Percentiles rank a stretch among this genome's conserved stretches.
phyloP scores from a whole-genome alignment of 805 yeast species.

The Tetrapisispora fleetii region DNA sequence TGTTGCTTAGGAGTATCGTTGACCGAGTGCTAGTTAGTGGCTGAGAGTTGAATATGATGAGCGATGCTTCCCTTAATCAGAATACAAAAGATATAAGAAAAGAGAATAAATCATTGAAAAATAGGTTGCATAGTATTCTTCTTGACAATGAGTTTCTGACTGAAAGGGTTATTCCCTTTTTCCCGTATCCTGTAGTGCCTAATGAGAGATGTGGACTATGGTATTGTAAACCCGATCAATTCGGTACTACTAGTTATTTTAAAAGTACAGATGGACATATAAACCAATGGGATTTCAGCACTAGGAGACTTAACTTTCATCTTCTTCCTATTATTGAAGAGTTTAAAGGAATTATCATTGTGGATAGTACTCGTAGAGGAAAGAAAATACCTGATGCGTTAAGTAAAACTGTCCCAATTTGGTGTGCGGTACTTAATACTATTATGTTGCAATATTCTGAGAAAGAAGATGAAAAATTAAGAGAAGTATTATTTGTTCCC shows the following conservation, averaged over 20 bases:
- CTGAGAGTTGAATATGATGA: too few relatives aligned
- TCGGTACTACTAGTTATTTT: conserved; percentile 52
- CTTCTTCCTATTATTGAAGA: conserved; percentile 40
- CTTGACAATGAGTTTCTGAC: conserved; percentile 48
- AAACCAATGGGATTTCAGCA: conserved; percentile 68
- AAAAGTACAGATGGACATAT: conserved; percentile 90
- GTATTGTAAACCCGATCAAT: conserved; percentile 49
- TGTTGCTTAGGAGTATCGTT: too few relatives aligned
- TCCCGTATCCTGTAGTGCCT: conserved; percentile 46
- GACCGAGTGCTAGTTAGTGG: too few relatives aligned
- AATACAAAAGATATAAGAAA: conserved; percentile 37
- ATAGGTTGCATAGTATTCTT: conserved; percentile 63
- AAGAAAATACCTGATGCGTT: conserved; percentile 79
- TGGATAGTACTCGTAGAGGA: conserved; percentile 82
- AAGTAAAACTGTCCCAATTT: conserved; percentile 79
- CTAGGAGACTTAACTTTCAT: conserved; percentile 67
- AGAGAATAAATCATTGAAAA: conserved; percentile 42
- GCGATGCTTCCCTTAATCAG: conserved; percentile 4
- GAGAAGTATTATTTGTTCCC: conserved; percentile 40
- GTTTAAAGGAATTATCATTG: conserved; percentile 44
- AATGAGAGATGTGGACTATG: conserved; percentile 84
- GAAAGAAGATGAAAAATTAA: conserved; percentile 3
- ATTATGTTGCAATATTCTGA: conserved; percentile 34
- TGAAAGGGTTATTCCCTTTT: conserved; percentile 21
- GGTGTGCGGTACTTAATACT: conserved; percentile 74